Percentiles rank a stretch among this genome's conserved stretches.
phyloP scores from a whole-genome alignment of 2,329 filamentous ascomycete species.

The Dactylellina parvicollis region DNA sequence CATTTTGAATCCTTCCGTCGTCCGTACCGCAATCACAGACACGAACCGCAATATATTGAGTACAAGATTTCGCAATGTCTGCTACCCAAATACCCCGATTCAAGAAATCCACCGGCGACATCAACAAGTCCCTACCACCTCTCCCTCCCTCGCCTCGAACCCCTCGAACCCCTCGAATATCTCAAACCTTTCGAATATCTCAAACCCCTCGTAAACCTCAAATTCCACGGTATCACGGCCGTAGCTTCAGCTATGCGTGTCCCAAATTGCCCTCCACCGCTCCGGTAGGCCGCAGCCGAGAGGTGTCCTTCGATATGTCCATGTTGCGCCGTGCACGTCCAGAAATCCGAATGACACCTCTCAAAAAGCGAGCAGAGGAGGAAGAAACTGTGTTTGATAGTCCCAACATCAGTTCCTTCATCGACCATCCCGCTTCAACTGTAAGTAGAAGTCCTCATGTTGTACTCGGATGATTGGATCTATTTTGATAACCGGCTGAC shows the following conservation, averaged over 20 bases:
- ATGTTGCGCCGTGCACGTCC: not conserved
- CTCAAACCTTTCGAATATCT: no score
- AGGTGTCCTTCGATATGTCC: constrained; percentile 28
- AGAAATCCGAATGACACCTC: not conserved
- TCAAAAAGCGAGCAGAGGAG: not conserved
- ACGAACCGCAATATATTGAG: no score
- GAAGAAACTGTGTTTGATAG: not conserved
- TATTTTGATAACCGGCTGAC: not conserved
- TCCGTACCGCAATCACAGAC: no score
- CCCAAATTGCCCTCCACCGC: constrained; percentile 19
- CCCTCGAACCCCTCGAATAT: no score
- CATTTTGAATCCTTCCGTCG: no score
- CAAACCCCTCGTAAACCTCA: constrained; percentile 21
- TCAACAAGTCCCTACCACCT: constrained; percentile 39
- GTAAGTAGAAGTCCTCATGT: constrained; percentile 13
- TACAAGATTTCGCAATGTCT: not conserved
- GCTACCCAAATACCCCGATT: constrained; percentile 24
- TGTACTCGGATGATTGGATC: no score
- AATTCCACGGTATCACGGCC: not conserved
- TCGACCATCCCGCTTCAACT: constrained; percentile 9
- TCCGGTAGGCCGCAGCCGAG: constrained; percentile 6
- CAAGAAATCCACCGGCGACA: not conserved
- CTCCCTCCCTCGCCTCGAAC: constrained; percentile 31
- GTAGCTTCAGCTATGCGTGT: constrained; percentile 36
- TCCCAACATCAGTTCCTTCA: constrained; percentile 17